Conservation (phyloP, 2,329 filamentous ascomycete genomes). For the Chlorencoelia australis region DNA sequence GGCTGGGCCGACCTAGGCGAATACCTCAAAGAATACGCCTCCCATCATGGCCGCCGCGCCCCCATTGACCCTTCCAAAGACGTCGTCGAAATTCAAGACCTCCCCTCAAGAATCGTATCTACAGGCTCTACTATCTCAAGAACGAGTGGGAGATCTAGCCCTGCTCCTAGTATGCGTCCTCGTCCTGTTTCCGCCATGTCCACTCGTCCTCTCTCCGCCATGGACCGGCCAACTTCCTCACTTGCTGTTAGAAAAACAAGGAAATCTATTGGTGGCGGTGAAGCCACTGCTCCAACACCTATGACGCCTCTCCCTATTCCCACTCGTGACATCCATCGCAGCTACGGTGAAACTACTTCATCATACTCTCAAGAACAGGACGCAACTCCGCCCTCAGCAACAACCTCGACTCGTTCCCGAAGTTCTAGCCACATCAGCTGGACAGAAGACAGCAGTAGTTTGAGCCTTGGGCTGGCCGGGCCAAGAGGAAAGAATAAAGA, state of each 20-base stretch:
- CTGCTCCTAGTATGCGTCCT: no score
- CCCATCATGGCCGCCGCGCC: slow-evolving; percentile 74
- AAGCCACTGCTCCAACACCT: slow-evolving; percentile 2
- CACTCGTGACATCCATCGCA: slow-evolving; percentile 12
- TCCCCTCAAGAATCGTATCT: slow-evolving; percentile 31
- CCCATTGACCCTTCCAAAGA: slow-evolving; percentile 33
- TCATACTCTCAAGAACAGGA: slow-evolving; percentile 6
- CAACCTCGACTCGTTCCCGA: slow-evolving; percentile 4
- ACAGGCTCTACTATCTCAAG: slow-evolving; percentile 12
- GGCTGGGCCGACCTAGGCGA: slow-evolving; percentile 97
- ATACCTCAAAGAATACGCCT: slow-evolving; percentile 86
- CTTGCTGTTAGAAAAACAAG: slow-evolving; percentile 22
- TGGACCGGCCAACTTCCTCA: slow-evolving; percentile 21
- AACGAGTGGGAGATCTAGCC: slow-evolving; percentile 33
- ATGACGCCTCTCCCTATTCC: slow-evolving; percentile 17
- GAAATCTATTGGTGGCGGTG: slow-evolving; percentile 15
- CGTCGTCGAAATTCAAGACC: slow-evolving; percentile 49
- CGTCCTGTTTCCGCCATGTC: slow-evolving; percentile 19
- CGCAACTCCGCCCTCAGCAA: slow-evolving; percentile 8
- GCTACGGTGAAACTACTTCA: slow-evolving; percentile 8
- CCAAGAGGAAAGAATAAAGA: slow-evolving; percentile 54
- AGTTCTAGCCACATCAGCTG: slow-evolving; percentile 40
- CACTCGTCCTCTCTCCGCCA: slow-evolving; percentile 15
- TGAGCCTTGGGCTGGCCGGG: slow-evolving; percentile 53
- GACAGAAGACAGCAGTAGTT: slow-evolving; percentile 46